Evolutionary conservation across 306 rosid genomes (phyloP), one percentile per base, ranked within the genome.

Genomic region (Cucurbita argyrosperma): DNA sequence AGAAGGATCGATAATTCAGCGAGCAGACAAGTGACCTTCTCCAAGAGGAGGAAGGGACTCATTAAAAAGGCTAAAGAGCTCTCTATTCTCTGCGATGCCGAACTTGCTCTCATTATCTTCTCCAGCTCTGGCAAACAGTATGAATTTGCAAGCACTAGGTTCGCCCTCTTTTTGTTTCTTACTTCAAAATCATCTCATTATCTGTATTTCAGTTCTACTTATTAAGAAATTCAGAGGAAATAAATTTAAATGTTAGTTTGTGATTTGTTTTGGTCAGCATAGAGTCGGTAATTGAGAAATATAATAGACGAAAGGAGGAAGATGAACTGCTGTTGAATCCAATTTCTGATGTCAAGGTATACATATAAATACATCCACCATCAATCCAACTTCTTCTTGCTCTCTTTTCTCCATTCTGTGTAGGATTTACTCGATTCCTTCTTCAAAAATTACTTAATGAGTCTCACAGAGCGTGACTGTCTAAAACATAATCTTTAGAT

Each of bases 31-130:
- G 97, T 92, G 75, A 92, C 97, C 77, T 92, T 92, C 84, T 90
- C 97, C 3, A 92, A 92, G 86, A 87, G 97, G 71, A 85, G 97
- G 74, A 90, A 92, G 82, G 96, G 97, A 8, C 82, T 92, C 84
- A 85, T 90, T 72, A 92, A 92, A 87, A 92, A 92, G 81, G 92
- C 97, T 0, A 88, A 88, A 62, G 97, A 92, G 78, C 77, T 92
- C 3, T 90, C 94, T 8, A 88, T 89, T 77, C 87, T 92, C 60
- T 92, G 97, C 37, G 97, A 92, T 82, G 97, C 92, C 15, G 83
- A 92, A 80, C 87, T 92, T 84, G 95, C 95, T 10, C 85, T 92
- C 59, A 45, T 85, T 8, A 92, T 92, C 38, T 90, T 87, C 82
- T 90, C 97, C 63, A 85, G 89, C 83, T 82, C 97, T 0, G 95